Base-by-base conservation (phyloP, 176 grass and related monocot genomes). In the Poa annua region DNA sequence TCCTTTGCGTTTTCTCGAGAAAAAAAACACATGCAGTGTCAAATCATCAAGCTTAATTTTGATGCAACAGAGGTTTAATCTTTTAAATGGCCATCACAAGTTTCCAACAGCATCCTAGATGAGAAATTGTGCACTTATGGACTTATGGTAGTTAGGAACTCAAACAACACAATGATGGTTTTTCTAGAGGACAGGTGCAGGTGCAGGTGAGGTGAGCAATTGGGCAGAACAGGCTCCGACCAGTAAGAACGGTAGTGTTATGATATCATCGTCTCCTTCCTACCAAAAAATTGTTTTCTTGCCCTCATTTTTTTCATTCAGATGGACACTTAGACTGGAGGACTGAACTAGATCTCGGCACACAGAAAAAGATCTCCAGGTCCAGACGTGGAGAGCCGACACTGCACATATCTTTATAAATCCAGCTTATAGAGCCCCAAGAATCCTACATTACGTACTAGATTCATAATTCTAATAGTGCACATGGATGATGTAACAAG, bases 301-400 rank as follows among this genome's bases (percentile, higher is more conserved):
- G 25, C 7, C n/a, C 67, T 42, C 35, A 63, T 63, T 63, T 63
- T 63, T 24, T 63, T 24, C 38, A 71, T 71, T 71, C 68, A 14
- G 41, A 15, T 71, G 41, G 41, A 45, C 25, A 47, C 22, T 72
- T 72, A 21, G 21, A 45, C 69, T 72, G 12, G 42, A 72, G 69
- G 14, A 42, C 6, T 72, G 44, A 71, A 71, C 42, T 72, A 72
- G 69, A 21, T 16, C 69, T 72, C 0, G 42, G 16, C 12, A n/a
- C 39, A n/a, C n/a, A 21, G 38, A 70, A 70, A 65, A 35, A 34
- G 32, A 34, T 29, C 29, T 29, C 29, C 29, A 29, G 21, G 21
- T 72, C 21, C 3, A 0, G 42, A 16, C 26, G 21, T 45, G 25
- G 12, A 47, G 69, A 47, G 42, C 39, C 42, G 14, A 25, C 39